phyloP scores from a whole-genome alignment of 169 alveolate genomes.

The Eimeria sp. region DNA sequence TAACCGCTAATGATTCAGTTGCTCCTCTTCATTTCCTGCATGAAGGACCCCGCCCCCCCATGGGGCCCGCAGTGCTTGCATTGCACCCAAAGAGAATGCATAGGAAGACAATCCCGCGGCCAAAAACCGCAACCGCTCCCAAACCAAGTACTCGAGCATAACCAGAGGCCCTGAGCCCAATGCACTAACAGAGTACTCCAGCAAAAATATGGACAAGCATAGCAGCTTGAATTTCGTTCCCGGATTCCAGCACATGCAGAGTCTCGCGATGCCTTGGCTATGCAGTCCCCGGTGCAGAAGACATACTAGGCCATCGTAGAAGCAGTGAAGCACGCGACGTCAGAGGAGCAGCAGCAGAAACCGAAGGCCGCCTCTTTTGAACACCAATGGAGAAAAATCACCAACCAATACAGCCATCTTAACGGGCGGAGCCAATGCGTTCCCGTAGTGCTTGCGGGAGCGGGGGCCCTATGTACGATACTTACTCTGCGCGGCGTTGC shows the following conservation, averaged over 20 bases:
- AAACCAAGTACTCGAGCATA: neutral
- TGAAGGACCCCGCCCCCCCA: neutral
- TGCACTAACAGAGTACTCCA: neutral
- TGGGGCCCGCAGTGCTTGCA: neutral
- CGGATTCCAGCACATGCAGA: neutral
- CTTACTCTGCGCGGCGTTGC: too few species aligned
- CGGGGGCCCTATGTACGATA: too few species aligned
- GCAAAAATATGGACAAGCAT: neutral
- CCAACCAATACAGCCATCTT: too few species aligned
- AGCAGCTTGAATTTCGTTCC: neutral
- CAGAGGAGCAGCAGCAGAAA: too few species aligned
- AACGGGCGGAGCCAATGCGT: too few species aligned
- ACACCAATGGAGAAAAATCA: too few species aligned
- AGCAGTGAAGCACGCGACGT: too few species aligned
- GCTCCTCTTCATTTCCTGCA: neutral
- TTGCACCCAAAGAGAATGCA: neutral
- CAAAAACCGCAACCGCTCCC: neutral
- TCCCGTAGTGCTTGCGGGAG: too few species aligned
- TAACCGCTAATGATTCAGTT: neutral
- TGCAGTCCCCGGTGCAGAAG: too few species aligned
- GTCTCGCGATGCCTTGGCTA: too few species aligned
- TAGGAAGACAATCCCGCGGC: neutral
- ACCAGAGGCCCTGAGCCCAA: neutral
- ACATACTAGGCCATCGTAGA: too few species aligned
- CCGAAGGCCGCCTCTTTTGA: too few species aligned